phyloP scores from a whole-genome alignment of 139 green algal species.

The Tetradesmus obliquus region DNA sequence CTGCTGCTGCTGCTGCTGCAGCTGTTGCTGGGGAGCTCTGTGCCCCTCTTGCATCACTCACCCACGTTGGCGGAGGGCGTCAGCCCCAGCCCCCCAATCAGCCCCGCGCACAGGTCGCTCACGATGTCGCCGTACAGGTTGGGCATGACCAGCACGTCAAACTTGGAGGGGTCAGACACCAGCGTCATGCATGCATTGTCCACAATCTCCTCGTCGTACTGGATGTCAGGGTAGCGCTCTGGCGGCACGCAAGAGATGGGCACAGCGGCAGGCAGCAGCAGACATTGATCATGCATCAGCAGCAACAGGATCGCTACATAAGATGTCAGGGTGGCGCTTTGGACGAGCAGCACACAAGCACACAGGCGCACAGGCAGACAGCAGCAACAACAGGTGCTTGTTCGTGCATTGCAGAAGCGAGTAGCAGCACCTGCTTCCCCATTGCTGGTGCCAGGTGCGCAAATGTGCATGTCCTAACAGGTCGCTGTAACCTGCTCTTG shows the following conservation, averaged over 20 bases:
- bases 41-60: slow-evolving; percentile 25
- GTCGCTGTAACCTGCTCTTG: too few species aligned
- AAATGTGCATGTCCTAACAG: too few species aligned
- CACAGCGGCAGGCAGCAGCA: neutral
- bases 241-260: slow-evolving; percentile 46
- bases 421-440: too few species aligned
- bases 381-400: too few species aligned
- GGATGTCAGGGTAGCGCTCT: slow-evolving; percentile 89
- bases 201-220: slow-evolving; percentile 97
- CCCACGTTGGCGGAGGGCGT: slow-evolving; percentile 91
- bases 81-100: slow-evolving; percentile 97
- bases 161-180: slow-evolving; percentile 82
- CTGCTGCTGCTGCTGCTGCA: neutral
- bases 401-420: too few species aligned
- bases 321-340: neutral
- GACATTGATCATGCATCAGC: neutral
- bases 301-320: neutral
- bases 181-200: slow-evolving; percentile 98
- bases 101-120: slow-evolving; percentile 92
- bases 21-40: neutral
- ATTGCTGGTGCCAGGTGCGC: too few species aligned
- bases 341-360: neutral
- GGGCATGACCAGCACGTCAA: slow-evolving; percentile 97
- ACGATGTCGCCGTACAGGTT: slow-evolving; percentile 99
- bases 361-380: too few species aligned